phyloP scores from a whole-genome alignment of 2,329 filamentous ascomycete genomes.

The Penicillium sp. region DNA sequence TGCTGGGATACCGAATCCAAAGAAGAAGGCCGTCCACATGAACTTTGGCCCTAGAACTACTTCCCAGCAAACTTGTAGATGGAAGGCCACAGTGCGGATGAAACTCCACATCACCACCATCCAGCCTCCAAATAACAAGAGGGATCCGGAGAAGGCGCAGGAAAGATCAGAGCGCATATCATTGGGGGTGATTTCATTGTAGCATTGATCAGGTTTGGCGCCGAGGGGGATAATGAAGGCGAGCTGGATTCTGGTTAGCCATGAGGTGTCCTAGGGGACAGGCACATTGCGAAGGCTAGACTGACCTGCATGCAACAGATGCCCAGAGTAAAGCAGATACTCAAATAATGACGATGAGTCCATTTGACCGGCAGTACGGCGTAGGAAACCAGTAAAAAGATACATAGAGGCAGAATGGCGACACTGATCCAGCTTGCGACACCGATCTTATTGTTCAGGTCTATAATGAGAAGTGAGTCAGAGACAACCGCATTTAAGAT shows the following conservation, averaged over 20 bases:
- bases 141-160: slow-evolving; percentile 84
- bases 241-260: slow-evolving; percentile 54
- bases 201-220: slow-evolving; percentile 75
- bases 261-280: background rate
- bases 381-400: slow-evolving; percentile 79
- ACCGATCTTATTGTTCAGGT: slow-evolving; percentile 57
- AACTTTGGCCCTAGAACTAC: slow-evolving; percentile 82
- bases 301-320: slow-evolving; percentile 77
- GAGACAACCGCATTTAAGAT: slow-evolving; percentile 5
- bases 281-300: background rate
- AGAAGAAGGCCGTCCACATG: slow-evolving; percentile 77
- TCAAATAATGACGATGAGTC: slow-evolving; percentile 90
- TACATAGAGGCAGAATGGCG: slow-evolving; percentile 66
- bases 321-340: slow-evolving; percentile 76
- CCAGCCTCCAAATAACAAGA: slow-evolving; percentile 84
- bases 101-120: slow-evolving; percentile 84
- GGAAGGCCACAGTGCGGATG: slow-evolving; percentile 82
- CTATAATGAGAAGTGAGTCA: slow-evolving; percentile 28
- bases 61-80: slow-evolving; percentile 98
- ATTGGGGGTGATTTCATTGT: slow-evolving; percentile 86
- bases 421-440: slow-evolving; percentile 83
- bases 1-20: slow-evolving; percentile 81
- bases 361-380: slow-evolving; percentile 77
- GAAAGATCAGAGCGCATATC: slow-evolving; percentile 80
- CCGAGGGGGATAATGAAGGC: slow-evolving; percentile 88